Percentiles rank a stretch among this genome's conserved stretches.
phyloP scores from a whole-genome alignment of 495 filamentous ascomycete genomes.

The Lepidopterella palustris region DNA sequence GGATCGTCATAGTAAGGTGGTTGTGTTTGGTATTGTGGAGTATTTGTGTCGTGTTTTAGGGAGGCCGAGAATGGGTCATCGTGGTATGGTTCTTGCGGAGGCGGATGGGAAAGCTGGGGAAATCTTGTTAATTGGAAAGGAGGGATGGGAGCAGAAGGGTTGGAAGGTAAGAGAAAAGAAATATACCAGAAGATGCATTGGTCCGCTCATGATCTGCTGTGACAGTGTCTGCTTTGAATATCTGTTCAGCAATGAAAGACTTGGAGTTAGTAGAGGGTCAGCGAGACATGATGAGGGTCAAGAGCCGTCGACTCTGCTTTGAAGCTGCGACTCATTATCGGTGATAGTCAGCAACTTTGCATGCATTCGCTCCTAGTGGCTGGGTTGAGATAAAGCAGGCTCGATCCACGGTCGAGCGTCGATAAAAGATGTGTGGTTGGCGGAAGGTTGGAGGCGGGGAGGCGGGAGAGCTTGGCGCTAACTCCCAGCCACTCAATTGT shows the following conservation, averaged over 20 bases:
- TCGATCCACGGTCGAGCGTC: too few species aligned
- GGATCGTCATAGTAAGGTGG: not conserved
- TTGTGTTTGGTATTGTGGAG: not conserved
- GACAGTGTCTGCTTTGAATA: not conserved
- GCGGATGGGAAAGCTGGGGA: not conserved
- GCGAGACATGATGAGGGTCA: not conserved
- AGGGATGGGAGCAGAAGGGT: not conserved
- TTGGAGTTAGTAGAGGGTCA: not conserved
- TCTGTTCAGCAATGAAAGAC: not conserved
- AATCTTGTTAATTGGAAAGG: not conserved
- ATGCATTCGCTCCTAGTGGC: not conserved
- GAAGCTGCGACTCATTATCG: too few species aligned
- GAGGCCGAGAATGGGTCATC: constrained; percentile 3
- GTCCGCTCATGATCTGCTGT: not conserved
- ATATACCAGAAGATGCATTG: not conserved
- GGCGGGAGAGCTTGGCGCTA: not conserved
- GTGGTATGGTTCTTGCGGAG: constrained; percentile 8
- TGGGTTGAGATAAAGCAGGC: too few species aligned
- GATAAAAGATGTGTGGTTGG: not conserved
- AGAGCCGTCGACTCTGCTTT: not conserved
- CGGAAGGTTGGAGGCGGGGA: too few species aligned
- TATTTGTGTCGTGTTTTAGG: not conserved
- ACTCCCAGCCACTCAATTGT: too few species aligned
- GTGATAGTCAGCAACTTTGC: too few species aligned
- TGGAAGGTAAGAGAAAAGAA: not conserved